Percentiles rank a stretch among this genome's conserved stretches.
These are phyloP conservation scores for Aspergillus sp. DNA, from an alignment of 2,329 filamentous ascomycete species.

Conservation along the genomic window DNA sequence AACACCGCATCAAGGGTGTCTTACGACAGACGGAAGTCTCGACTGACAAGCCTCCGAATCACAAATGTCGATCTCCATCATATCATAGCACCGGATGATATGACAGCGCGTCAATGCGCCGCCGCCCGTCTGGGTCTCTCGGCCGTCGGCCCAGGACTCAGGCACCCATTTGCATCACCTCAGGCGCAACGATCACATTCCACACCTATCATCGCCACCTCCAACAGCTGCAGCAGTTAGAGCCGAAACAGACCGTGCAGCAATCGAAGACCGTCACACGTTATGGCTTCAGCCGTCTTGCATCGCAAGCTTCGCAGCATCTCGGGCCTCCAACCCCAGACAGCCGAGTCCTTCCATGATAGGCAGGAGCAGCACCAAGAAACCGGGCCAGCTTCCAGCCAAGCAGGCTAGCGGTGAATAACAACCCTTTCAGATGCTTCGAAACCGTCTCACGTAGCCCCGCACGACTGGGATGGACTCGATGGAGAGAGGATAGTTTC, in stretches of 20 bases:
- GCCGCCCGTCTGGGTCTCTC: background rate
- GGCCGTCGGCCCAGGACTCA: background rate
- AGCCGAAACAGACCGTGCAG: background rate
- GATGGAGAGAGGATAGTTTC: background rate
- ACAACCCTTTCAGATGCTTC: constrained; percentile 4
- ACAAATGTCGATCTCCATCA: constrained; percentile 3
- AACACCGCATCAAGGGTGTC: background rate
- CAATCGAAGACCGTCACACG: background rate
- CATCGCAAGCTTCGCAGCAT: constrained; percentile 3
- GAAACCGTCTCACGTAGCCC: constrained; percentile 1
- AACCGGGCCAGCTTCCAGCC: background rate
- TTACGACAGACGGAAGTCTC: background rate
- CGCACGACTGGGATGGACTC: background rate
- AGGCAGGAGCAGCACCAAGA: background rate
- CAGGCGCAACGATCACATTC: background rate
- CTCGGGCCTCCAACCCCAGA: background rate
- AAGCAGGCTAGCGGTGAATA: background rate
- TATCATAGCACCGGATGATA: background rate
- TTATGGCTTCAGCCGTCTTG: background rate
- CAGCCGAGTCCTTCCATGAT: background rate
- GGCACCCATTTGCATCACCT: constrained; percentile 1
- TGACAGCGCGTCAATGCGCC: background rate
- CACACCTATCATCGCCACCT: background rate
- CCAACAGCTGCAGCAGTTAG: background rate
- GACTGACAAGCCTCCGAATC: background rate